A percentile compares a stretch with the other conserved stretches of the same genome.
These are phyloP conservation scores for Scleroderma citrinum DNA, from an alignment of 768 basidiomycete genomes.

Conservation along the genomic window DNA sequence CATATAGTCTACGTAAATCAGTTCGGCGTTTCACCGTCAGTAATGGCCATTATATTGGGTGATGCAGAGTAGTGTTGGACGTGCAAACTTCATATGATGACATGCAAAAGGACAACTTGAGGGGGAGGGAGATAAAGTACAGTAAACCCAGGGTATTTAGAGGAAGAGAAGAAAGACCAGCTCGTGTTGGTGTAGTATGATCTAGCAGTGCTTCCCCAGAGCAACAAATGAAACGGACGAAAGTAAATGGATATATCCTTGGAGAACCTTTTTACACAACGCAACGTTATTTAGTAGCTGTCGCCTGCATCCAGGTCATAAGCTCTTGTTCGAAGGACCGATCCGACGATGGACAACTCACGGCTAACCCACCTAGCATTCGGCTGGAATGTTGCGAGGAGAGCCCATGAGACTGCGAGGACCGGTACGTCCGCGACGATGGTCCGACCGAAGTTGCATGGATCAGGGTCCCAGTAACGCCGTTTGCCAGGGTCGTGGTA, in stretches of 20 bases:
- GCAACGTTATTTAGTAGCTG: conserved; percentile 31
- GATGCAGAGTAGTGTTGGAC: conserved; percentile 35
- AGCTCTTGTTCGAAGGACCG: conserved; percentile 31
- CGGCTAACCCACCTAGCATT: conserved; percentile 64
- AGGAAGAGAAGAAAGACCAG: conserved; percentile 25
- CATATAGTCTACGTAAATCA: no score
- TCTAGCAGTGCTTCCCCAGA: conserved; percentile 6
- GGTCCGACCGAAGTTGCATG: conserved; percentile 54
- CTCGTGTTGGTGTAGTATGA: conserved; percentile 25
- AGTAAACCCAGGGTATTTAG: conserved; percentile 35
- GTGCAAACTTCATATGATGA: conserved; percentile 32
- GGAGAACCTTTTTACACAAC: background rate
- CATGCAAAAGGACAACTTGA: conserved; percentile 23
- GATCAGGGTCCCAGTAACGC: conserved; percentile 52
- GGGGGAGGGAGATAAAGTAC: conserved; percentile 35
- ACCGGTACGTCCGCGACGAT: conserved; percentile 58
- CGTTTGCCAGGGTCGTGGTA: conserved; percentile 38
- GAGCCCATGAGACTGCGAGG: conserved; percentile 64
- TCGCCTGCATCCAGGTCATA: conserved; percentile 33
- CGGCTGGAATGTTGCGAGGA: conserved; percentile 73
- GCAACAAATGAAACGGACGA: conserved; percentile 3
- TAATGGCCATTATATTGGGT: conserved; percentile 19
- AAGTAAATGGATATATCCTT: conserved; percentile 6
- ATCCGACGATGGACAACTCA: conserved; percentile 40
- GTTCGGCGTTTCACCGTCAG: background rate